Conservation (phyloP, 495 filamentous ascomycete genomes). For the Niebla homalea region DNA sequence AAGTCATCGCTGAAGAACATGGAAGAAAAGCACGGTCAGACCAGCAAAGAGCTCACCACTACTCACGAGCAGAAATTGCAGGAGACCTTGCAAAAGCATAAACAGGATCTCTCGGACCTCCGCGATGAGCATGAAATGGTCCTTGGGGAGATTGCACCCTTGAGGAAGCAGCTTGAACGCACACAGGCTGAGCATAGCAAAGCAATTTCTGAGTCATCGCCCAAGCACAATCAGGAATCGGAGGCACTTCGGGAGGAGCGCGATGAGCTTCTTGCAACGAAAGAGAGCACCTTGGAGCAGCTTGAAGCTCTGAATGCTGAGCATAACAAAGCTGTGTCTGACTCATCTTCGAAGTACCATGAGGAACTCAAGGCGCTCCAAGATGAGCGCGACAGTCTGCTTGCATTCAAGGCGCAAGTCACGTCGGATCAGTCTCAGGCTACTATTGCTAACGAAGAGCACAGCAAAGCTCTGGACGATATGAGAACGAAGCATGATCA, state of each 20-base stretch:
- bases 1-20: background rate
- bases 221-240: background rate
- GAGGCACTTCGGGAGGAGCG: background rate
- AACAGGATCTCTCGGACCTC: conserved; percentile 6
- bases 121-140: conserved; percentile 5
- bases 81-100: background rate
- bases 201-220: background rate
- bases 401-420: background rate
- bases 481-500: background rate
- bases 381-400: background rate
- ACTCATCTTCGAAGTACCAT: too few relatives aligned
- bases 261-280: background rate
- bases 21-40: background rate
- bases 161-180: background rate
- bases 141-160: background rate
- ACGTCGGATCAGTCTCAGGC: too few relatives aligned
- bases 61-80: conserved; percentile 2
- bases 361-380: background rate
- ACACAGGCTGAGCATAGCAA: background rate
- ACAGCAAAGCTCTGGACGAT: background rate
- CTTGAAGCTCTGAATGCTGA: background rate
- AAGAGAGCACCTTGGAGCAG: too few relatives aligned
- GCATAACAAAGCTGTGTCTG: background rate
- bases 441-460: background rate
- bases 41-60: background rate